Evolutionary conservation across 768 basidiomycete genomes (phyloP).

Genomic region (Leccinum incarnatum): DNA sequence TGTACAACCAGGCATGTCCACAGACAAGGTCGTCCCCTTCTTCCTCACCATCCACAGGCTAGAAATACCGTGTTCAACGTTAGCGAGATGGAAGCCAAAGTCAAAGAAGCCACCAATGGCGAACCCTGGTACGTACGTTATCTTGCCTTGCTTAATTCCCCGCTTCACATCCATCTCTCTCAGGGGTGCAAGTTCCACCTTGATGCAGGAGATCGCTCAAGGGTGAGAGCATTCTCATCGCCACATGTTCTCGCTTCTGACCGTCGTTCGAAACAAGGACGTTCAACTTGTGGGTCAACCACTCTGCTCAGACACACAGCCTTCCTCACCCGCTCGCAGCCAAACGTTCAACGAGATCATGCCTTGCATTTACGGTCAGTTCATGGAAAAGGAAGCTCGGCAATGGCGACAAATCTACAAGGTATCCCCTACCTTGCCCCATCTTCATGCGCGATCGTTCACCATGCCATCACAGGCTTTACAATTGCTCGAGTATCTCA

Average conservation of each 20-base stretch:
- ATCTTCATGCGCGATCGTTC: not conserved
- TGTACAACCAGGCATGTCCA: constrained; percentile 83
- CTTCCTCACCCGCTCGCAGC: constrained; percentile 40
- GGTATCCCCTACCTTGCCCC: constrained; percentile 36
- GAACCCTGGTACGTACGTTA: constrained; percentile 88
- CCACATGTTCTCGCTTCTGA: not conserved
- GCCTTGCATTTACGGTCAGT: constrained; percentile 92
- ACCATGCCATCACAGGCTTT: constrained; percentile 55
- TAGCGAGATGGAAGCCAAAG: constrained; percentile 96
- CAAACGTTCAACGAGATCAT: constrained; percentile 99
- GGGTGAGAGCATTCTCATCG: constrained; percentile 54
- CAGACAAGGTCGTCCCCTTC: not conserved
- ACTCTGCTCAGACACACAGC: not conserved
- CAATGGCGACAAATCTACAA: constrained; percentile 99
- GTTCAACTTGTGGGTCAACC: constrained; percentile 83
- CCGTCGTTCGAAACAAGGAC: constrained; percentile 55
- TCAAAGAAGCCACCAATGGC: constrained; percentile 94
- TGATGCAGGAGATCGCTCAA: constrained; percentile 99
- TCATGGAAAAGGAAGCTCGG: constrained; percentile 97
- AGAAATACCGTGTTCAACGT: constrained; percentile 96
- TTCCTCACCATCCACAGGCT: constrained; percentile 50
- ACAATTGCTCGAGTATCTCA: constrained; percentile 90
- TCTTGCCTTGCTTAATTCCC: not conserved
- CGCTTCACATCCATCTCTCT: constrained; percentile 8
- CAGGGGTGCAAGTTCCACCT: constrained; percentile 95